phyloP scores from a whole-genome alignment of 2,329 filamentous ascomycete species.

The Aspergillus eucalypticola region DNA sequence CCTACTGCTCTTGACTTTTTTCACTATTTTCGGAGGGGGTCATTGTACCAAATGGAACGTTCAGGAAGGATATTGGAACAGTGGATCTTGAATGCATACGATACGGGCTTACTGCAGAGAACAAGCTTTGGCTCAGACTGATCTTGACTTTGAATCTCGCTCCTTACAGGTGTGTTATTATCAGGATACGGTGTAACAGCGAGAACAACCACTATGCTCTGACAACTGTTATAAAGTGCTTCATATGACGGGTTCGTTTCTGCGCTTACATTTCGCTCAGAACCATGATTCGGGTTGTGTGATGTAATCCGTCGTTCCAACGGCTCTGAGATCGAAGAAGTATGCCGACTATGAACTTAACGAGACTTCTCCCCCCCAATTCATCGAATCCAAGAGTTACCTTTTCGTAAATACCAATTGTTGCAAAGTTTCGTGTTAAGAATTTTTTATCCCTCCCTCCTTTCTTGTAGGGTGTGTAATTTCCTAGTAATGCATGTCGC shows the following conservation, averaged over 20 bases:
- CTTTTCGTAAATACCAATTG: conserved; percentile 1
- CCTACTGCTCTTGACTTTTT: no score
- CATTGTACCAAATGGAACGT: no score
- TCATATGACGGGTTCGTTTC: no score
- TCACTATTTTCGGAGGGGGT: no score
- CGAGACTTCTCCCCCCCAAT: conserved; percentile 13
- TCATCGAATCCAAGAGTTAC: conserved; percentile 7
- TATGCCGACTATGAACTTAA: not conserved
- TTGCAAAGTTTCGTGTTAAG: not conserved
- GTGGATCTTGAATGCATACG: not conserved
- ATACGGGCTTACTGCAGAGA: not conserved
- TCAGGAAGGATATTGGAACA: no score
- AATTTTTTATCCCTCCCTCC: no score
- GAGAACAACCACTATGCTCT: no score
- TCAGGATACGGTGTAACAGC: not conserved
- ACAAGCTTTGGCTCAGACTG: not conserved
- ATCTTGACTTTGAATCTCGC: conserved; percentile 21
- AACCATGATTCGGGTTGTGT: not conserved
- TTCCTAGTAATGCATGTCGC: conserved; percentile 8
- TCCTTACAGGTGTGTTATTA: conserved; percentile 19
- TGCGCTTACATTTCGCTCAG: no score
- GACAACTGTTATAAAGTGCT: no score
- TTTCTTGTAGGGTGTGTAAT: not conserved
- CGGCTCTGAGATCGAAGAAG: conserved; percentile 8
- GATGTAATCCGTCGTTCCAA: conserved; percentile 15